These are phyloP conservation scores for Zygosaccharomyces siamensis DNA, from an alignment of 805 yeast genomes.

Conservation along the genomic window DNA sequence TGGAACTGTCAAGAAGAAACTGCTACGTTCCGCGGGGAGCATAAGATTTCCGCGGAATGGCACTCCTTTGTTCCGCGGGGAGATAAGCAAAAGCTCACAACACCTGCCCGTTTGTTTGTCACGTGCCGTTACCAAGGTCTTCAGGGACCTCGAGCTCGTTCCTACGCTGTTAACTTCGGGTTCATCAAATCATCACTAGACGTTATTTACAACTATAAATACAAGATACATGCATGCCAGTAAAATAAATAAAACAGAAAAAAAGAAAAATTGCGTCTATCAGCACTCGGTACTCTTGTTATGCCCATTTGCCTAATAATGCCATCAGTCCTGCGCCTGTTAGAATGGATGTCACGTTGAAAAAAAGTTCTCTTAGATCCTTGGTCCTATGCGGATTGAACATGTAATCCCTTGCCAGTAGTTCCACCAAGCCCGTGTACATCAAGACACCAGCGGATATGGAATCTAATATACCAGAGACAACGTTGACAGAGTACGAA, in stretches of 20 bases:
- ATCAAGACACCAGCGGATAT: conserved; percentile 67
- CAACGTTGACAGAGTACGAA: conserved; percentile 49
- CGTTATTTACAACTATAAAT: neutral
- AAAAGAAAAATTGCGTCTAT: conserved; percentile 11
- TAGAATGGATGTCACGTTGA: conserved; percentile 40
- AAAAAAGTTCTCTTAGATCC: conserved; percentile 39
- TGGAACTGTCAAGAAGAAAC: too few species aligned
- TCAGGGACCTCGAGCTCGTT: too few species aligned
- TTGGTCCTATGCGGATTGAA: conserved; percentile 40
- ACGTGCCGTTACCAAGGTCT: too few species aligned
- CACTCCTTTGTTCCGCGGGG: neutral
- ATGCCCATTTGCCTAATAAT: conserved; percentile 72
- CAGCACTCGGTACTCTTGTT: neutral
- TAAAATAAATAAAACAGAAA: too few species aligned
- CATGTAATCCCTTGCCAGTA: conserved; percentile 68
- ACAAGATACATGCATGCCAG: neutral
- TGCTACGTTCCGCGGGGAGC: too few species aligned
- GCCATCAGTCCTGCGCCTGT: conserved; percentile 72
- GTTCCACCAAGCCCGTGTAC: conserved; percentile 70
- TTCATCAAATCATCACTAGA: neutral
- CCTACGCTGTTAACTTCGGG: neutral
- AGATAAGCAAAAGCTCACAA: neutral
- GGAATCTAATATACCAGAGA: conserved; percentile 63
- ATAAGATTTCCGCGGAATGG: neutral
- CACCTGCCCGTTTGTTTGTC: too few species aligned